phyloP scores from a whole-genome alignment of 139 green algal species.

The Eudorina sp. region DNA sequence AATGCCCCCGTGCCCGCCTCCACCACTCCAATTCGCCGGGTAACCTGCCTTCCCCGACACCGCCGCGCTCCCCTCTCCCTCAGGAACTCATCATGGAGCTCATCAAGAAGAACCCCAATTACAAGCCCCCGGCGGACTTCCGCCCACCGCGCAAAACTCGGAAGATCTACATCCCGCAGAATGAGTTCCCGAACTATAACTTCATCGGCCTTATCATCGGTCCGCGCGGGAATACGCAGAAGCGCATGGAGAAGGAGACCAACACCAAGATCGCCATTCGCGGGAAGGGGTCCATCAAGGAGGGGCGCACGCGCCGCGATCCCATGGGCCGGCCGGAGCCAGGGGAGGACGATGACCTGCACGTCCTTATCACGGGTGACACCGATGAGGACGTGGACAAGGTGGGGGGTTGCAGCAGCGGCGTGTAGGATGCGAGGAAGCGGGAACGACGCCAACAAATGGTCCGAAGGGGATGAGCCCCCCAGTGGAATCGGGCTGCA shows the following conservation, averaged over 20 bases:
- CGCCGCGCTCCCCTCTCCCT: neutral
- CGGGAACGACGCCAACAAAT: too few relatives aligned
- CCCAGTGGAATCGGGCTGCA: too few relatives aligned
- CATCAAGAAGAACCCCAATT: slow-evolving; percentile 87
- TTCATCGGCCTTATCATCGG: slow-evolving; percentile 98
- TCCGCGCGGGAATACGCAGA: slow-evolving; percentile 89
- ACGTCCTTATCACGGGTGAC: slow-evolving; percentile 93
- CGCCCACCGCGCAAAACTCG: slow-evolving; percentile 83
- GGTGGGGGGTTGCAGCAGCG: too few relatives aligned
- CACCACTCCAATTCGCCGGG: too few relatives aligned
- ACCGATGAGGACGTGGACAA: slow-evolving; percentile 70
- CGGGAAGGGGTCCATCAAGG: slow-evolving; percentile 91
- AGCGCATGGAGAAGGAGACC: slow-evolving; percentile 95
- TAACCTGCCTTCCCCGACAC: too few relatives aligned
- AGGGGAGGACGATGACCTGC: slow-evolving; percentile 91
- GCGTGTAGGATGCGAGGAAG: too few relatives aligned
- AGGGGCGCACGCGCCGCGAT: slow-evolving; percentile 79
- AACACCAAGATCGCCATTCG: slow-evolving; percentile 93
- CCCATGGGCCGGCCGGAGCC: slow-evolving; percentile 52
- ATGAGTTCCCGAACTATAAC: slow-evolving; percentile 93
- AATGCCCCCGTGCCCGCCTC: too few relatives aligned
- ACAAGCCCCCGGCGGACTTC: slow-evolving; percentile 87
- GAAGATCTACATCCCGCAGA: slow-evolving; percentile 92
- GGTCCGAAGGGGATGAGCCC: too few relatives aligned
- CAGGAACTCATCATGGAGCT: slow-evolving; percentile 88